phyloP scores from a whole-genome alignment of 2,329 filamentous ascomycete species.

The Macrophomina phaseolina region DNA sequence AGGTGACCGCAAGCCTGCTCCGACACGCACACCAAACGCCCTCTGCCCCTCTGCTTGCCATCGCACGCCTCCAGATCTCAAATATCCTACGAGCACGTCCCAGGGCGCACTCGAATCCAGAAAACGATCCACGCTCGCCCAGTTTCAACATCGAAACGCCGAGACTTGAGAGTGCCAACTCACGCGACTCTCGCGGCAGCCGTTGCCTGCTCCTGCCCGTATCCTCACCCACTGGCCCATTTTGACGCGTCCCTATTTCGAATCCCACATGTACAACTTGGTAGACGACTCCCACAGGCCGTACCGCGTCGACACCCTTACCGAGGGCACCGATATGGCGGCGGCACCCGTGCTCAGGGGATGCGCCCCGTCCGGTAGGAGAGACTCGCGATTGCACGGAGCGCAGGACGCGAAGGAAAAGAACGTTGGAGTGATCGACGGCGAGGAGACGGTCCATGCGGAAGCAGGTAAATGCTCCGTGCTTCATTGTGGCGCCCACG shows the following conservation, averaged over 20 bases:
- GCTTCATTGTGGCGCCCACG: conserved; percentile 17
- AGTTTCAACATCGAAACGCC: conserved; percentile 12
- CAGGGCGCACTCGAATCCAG: background rate
- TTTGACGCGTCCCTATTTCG: background rate
- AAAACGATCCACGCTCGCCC: background rate
- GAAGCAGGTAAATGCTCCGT: conserved; percentile 24
- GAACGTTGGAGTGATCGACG: conserved; percentile 11
- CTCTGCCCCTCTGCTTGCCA: background rate
- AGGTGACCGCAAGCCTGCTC: conserved; percentile 8
- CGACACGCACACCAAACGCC: conserved; percentile 8
- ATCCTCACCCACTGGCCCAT: background rate
- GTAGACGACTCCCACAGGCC: conserved; percentile 1
- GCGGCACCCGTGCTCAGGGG: conserved; percentile 6
- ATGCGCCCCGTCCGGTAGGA: background rate
- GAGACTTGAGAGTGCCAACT: background rate
- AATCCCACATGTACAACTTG: conserved; percentile 7
- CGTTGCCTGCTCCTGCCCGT: background rate
- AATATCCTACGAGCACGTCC: background rate
- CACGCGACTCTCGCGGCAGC: background rate
- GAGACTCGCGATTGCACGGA: background rate
- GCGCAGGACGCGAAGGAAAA: conserved; percentile 21
- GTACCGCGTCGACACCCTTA: conserved; percentile 5
- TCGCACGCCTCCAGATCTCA: background rate
- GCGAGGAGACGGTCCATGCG: conserved; percentile 4
- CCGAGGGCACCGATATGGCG: conserved; percentile 15